Evolutionary conservation across 768 basidiomycete species (phyloP), one percentile per base, ranked within the genome.

Genomic region (Amanita phalloides): DNA sequence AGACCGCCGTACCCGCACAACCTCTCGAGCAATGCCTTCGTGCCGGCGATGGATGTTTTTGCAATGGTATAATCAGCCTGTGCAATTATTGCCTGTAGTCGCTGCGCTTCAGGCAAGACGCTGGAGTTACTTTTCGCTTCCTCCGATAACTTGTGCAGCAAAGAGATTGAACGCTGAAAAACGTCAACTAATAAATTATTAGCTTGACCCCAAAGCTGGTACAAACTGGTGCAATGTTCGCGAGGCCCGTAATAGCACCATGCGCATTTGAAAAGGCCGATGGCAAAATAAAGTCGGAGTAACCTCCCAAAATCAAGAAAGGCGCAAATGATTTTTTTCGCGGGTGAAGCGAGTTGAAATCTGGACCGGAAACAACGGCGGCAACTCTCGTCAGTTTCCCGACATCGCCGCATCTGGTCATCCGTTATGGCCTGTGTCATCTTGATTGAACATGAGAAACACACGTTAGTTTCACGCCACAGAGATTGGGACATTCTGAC

Each of bases 201-300:
- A 47, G 6, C 20, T 30, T 39, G 49, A 45, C 26, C 6, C 51
- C 53, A 57, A 55, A 44, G 37, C 45, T 28, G 10, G 17, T 21
- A 65, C 72, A 56, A 58, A 84, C 88, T 8, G 89, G 90, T 42
- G 86, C 82, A 51, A 93, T 62, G 62, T 94, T 94, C 6, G 78
- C 90, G 17, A 94, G 80, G 43, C 92, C 92, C 32, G 87, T 91
- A 62, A 95, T 95, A 45, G 89, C 90, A 44, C 93, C 93, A 58
- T 93, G 84, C 2, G 76, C 90, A 55, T 82, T 81, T 28, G 77
- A 84, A 61, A 80, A 82, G 2, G 77, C 64, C 5, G 89, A 79
- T 3, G 92, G 81, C 32, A 85, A 70, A 53, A 95, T 63, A 66
- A 91, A 90, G 69, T 96, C 93, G 54, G 76, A 72, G 65, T 79